A percentile compares a stretch with the other conserved stretches of the same genome.
Evolutionary conservation across 768 basidiomycete species (phyloP).

Genomic region (Boletales sp.): DNA sequence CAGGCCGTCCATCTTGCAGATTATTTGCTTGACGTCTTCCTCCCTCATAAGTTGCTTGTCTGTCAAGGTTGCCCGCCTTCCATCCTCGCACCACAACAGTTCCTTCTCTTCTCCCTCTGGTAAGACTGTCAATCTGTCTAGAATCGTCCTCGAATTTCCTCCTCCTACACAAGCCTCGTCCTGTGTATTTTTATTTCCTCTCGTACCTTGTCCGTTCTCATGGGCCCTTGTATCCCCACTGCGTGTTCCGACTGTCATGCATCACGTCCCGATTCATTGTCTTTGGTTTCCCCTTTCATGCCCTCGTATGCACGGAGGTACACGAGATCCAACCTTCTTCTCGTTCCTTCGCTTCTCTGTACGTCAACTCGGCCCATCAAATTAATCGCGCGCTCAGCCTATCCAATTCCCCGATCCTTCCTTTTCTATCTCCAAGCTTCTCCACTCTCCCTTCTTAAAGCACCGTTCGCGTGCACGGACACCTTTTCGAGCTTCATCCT

Average conservation of each 20-base stretch:
- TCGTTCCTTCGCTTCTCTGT: constrained; percentile 31
- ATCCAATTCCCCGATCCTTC: constrained; percentile 29
- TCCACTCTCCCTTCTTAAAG: constrained; percentile 31
- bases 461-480: constrained; percentile 23
- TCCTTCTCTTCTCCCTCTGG: constrained; percentile 1
- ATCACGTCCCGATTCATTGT: constrained; percentile 5
- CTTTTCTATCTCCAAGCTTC: constrained; percentile 32
- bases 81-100: no score
- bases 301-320: constrained; percentile 18
- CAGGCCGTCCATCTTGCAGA: no score
- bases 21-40: no score
- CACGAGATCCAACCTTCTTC: constrained; percentile 21
- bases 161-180: constrained; percentile 2
- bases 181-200: not conserved
- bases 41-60: no score
- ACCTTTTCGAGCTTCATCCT: constrained; percentile 30
- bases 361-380: constrained; percentile 31
- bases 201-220: not conserved
- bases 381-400: constrained; percentile 31
- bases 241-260: constrained; percentile 2
- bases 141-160: constrained; percentile 3
- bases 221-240: constrained; percentile 14
- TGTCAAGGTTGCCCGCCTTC: no score
- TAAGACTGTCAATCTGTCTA: constrained; percentile 13
- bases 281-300: constrained; percentile 21